Base-by-base conservation (phyloP, 345 rosid species). In the Litchi chinensis region DNA sequence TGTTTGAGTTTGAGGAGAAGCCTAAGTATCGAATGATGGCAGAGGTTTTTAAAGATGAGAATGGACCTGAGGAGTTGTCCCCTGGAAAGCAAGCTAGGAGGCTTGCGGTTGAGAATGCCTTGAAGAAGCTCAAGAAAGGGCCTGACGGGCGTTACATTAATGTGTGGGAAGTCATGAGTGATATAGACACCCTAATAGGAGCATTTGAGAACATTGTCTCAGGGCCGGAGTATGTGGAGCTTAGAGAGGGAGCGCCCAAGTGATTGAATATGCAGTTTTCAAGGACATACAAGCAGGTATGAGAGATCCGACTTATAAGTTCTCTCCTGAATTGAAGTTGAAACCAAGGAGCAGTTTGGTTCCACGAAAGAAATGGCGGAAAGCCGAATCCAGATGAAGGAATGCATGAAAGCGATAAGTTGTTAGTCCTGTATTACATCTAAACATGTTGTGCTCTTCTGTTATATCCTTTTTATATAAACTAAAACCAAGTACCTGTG, bases 91-190 rank as follows among this genome's bases (percentile, higher is more conserved):
- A 91, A 82, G 99, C 94, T 37, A 88, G 98, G 87, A 93, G 90
- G 79, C 88, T 95, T 62, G 97, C 98, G 44, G 97, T 95, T 63
- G 99, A 95, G 82, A 92, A 94, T 77, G 99, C 98, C 46, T 62
- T 95, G 87, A 95, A 92, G 74, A 95, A 95, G 78, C 84, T 96
- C 83, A 91, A 91, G 86, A 94, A 94, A 86, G 97, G 99, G 48
- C 97, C 98, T 0, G 98, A 96, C 64, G 97, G 97, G 68, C 93
- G 99, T 4, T 96, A 94, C 70, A 86, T 83, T 5, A 94, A 96
- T 60, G 97, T 94, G 67, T 96, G 97, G 97, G 98, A 96, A 85
- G 97, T 96, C 65, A 93, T 93, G 95, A 94, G 97, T 60, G 98
- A 94, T 77, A 80, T 88, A 13, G 97, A 96, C 81, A 89, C 94